These are phyloP conservation scores for Teratosphaeria gauchensis DNA, from an alignment of 2,329 filamentous ascomycete genomes.

Conservation along the genomic window DNA sequence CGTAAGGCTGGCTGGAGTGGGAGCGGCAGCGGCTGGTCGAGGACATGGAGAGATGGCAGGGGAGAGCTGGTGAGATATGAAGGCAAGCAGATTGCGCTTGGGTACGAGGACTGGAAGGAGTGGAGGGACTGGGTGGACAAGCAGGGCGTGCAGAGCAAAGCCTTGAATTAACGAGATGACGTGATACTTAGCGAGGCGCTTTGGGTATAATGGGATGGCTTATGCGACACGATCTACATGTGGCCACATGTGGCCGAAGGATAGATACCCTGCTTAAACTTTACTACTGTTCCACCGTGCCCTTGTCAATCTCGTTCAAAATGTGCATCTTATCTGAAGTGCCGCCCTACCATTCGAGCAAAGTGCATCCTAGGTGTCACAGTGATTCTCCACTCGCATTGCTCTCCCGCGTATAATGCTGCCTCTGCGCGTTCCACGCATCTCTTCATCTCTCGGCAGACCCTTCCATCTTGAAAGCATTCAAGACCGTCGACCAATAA, in stretches of 20 bases:
- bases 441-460: not conserved
- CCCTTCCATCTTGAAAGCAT: not conserved
- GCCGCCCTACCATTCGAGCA: too few species aligned
- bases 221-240: not conserved
- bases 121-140: conserved; percentile 63
- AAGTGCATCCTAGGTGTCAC: too few species aligned
- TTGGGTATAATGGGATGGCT: not conserved
- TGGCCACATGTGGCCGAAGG: not conserved
- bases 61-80: conserved; percentile 76
- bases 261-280: not conserved
- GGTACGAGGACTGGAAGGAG: conserved; percentile 63
- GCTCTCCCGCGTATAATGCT: not conserved
- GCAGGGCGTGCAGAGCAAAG: not conserved
- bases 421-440: not conserved
- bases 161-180: not conserved
- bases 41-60: conserved; percentile 63
- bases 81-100: conserved; percentile 64
- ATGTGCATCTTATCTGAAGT: too few species aligned
- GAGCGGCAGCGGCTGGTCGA: conserved; percentile 28
- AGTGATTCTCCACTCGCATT: not conserved
- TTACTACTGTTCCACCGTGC: not conserved
- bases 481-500: not conserved
- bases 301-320: not conserved
- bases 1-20: conserved; percentile 89
- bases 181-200: not conserved